These are phyloP conservation scores for Flaveria trinervia DNA, from an alignment of 129 eudicot genomes.

Conservation along the genomic window DNA sequence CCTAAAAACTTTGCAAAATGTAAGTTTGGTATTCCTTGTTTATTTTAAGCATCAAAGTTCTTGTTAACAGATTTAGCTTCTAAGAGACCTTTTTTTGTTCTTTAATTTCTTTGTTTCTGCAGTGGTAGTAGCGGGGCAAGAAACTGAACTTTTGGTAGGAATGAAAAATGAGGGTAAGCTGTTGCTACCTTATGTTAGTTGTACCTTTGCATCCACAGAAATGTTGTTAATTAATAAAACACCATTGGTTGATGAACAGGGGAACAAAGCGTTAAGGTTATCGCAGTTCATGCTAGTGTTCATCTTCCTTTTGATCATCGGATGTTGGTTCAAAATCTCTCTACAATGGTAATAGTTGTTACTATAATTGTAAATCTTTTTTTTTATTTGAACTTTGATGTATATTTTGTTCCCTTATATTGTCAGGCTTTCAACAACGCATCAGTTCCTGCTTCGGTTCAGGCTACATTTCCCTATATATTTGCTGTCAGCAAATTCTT, in stretches of 20 bases:
- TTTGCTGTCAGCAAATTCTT: constrained; percentile 96
- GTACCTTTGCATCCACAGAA: neutral
- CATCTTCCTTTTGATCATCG: constrained; percentile 76
- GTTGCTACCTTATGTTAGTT: neutral
- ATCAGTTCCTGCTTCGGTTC: constrained; percentile 83
- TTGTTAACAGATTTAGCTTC: constrained; percentile 3
- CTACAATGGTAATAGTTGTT: constrained; percentile 18
- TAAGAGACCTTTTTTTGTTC: neutral
- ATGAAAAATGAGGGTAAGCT: constrained; percentile 81
- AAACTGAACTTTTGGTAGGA: constrained; percentile 76
- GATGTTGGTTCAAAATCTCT: constrained; percentile 79
- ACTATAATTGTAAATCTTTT: neutral
- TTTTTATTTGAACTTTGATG: neutral
- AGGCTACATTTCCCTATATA: constrained; percentile 83
- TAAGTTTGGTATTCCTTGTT: constrained; percentile 27
- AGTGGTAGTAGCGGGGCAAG: constrained; percentile 86
- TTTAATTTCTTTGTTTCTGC: constrained; percentile 31
- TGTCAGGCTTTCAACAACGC: constrained; percentile 75
- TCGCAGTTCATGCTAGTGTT: constrained; percentile 77
- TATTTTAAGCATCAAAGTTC: neutral
- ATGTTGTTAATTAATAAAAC: constrained; percentile 14
- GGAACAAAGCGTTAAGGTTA: constrained; percentile 54
- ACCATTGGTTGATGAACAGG: constrained; percentile 47
- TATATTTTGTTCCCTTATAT: constrained; percentile 9
- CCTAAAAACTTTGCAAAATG: constrained; percentile 76